Conservation (phyloP, 225 moss, liverwort and hornwort species). For the Bryoerythrophyllum caledonicum region DNA sequence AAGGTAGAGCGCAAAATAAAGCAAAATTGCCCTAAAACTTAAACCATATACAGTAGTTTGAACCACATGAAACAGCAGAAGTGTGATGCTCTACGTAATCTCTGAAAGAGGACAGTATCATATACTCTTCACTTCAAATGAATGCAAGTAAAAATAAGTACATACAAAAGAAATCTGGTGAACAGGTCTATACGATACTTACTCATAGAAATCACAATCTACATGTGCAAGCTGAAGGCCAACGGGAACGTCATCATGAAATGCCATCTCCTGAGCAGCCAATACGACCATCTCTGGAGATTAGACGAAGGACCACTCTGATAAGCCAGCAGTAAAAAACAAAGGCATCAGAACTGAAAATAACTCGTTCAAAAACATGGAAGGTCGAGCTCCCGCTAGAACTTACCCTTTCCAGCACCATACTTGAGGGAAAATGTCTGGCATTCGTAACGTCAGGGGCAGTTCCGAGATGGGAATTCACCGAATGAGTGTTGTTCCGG, state of each 20-base stretch:
- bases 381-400: no score
- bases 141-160: background rate
- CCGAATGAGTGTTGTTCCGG: slow-evolving; percentile 41
- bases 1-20: no score
- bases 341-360: background rate
- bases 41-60: background rate
- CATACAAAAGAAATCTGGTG: no score
- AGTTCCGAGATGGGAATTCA: slow-evolving; percentile 36
- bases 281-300: no score
- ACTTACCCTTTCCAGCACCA: no score
- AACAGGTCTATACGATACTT: slow-evolving; percentile 35
- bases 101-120: background rate
- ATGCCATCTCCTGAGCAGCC: slow-evolving; percentile 56
- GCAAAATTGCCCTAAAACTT: no score
- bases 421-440: slow-evolving; percentile 53
- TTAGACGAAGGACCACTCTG: background rate
- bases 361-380: no score
- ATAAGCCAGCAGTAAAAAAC: background rate
- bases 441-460: slow-evolving; percentile 40
- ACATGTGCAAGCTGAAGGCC: slow-evolving; percentile 75
- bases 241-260: slow-evolving; percentile 54
- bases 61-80: background rate
- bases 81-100: background rate
- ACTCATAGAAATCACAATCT: slow-evolving; percentile 84
- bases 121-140: slow-evolving; percentile 2